Percentiles rank a stretch among this genome's conserved stretches.
These are phyloP conservation scores for Coleophoma crateriformis DNA, from an alignment of 2,329 filamentous ascomycete species.

Conservation along the genomic window DNA sequence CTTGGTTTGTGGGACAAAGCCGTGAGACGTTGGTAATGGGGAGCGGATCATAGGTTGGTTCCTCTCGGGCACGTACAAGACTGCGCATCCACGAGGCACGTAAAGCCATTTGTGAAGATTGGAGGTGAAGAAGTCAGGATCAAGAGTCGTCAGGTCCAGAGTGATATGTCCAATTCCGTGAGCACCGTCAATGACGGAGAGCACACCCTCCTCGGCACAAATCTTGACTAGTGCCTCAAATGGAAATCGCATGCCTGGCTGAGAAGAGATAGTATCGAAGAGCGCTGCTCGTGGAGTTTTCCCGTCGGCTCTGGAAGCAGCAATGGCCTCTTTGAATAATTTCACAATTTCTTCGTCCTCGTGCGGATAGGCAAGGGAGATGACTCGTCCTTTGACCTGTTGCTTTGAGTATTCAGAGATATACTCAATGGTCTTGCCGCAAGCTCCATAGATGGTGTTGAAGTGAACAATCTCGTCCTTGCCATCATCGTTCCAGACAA, in stretches of 20 bases:
- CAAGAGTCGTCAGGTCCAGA: conserved; percentile 58
- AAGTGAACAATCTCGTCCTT: conserved; percentile 75
- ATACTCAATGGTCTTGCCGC: conserved; percentile 68
- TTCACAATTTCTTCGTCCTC: conserved; percentile 61
- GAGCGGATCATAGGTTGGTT: conserved; percentile 73
- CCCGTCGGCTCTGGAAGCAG: conserved; percentile 44
- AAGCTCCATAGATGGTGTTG: conserved; percentile 66
- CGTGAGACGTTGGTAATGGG: conserved; percentile 75
- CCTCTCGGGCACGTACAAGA: conserved; percentile 71
- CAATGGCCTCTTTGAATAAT: conserved; percentile 55
- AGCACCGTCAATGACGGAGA: conserved; percentile 72
- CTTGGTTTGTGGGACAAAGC: conserved; percentile 50
- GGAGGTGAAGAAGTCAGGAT: conserved; percentile 81
- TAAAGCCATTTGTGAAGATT: conserved; percentile 93
- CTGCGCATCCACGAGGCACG: conserved; percentile 71
- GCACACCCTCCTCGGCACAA: conserved; percentile 61
- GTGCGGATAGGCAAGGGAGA: conserved; percentile 63
- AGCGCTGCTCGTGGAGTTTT: conserved; percentile 62
- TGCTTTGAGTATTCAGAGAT: conserved; percentile 58
- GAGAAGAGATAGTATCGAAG: conserved; percentile 75
- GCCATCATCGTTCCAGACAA: conserved; percentile 55
- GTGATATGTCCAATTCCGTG: conserved; percentile 78
- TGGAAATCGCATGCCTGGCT: conserved; percentile 75
- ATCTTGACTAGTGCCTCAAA: conserved; percentile 61
- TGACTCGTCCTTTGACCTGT: conserved; percentile 40